Evolutionary conservation across 2,329 filamentous ascomycete genomes (phyloP).

Genomic region (Metarhizium rileyi): DNA sequence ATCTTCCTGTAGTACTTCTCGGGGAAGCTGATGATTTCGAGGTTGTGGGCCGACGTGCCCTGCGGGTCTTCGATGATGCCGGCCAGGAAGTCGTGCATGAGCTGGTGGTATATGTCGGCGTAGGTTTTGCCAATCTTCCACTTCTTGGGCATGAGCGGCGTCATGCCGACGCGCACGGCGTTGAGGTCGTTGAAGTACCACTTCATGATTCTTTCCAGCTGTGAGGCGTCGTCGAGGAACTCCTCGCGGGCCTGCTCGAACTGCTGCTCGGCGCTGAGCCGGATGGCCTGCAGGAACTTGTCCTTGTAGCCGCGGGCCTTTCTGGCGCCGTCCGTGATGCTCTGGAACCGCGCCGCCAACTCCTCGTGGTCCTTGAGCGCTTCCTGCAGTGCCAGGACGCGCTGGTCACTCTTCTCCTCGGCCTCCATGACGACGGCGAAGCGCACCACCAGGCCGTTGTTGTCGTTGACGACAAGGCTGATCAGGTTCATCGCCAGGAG

Average conservation of each 20-base stretch:
- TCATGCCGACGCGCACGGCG: conserved; percentile 88
- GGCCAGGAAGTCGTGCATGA: conserved; percentile 92
- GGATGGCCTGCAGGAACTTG: conserved; percentile 78
- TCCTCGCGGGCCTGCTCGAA: conserved; percentile 62
- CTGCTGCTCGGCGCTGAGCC: conserved; percentile 60
- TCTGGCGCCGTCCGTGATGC: conserved; percentile 87
- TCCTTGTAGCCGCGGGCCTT: conserved; percentile 93
- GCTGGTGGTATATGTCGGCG: conserved; percentile 77
- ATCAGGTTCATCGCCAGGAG: conserved; percentile 85
- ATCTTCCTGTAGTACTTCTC: conserved; percentile 97
- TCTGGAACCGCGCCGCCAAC: conserved; percentile 85
- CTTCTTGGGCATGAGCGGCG: conserved; percentile 82
- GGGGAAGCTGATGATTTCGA: conserved; percentile 89
- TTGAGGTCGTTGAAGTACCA: conserved; percentile 99
- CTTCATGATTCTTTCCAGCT: conserved; percentile 76
- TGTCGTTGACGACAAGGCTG: conserved; percentile 73
- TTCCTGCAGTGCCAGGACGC: conserved; percentile 83
- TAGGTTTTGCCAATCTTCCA: conserved; percentile 95
- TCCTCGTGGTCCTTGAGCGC: conserved; percentile 94
- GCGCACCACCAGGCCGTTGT: conserved; percentile 81
- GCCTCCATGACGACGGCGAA: conserved; percentile 88
- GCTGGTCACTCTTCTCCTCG: conserved; percentile 92
- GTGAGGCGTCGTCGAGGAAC: conserved; percentile 75
- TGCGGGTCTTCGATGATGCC: conserved; percentile 74
- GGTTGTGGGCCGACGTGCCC: conserved; percentile 74